Evolutionary conservation across 768 basidiomycete genomes (phyloP).

Genomic region (Auricularia auricula-judae): DNA sequence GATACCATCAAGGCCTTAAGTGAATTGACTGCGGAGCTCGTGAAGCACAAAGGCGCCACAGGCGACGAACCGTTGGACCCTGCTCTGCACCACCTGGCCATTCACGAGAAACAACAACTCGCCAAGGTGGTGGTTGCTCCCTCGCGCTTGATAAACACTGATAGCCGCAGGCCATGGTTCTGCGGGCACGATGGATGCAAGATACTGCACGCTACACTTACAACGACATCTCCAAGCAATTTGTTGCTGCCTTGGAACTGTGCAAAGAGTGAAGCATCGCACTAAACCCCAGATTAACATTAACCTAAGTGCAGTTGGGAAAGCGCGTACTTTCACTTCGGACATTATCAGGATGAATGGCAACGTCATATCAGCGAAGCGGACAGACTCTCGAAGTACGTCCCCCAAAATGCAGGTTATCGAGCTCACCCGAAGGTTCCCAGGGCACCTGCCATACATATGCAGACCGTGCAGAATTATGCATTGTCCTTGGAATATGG

Average conservation of each 20-base stretch:
- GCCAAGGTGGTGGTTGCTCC: background rate
- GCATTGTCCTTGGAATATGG: conserved; percentile 64
- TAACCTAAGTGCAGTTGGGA: conserved; percentile 49
- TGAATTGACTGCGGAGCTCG: conserved; percentile 64
- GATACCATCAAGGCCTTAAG: conserved; percentile 78
- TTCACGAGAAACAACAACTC: background rate
- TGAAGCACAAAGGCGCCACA: background rate
- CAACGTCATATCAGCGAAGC: conserved; percentile 18
- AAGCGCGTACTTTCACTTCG: conserved; percentile 75
- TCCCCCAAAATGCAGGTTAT: background rate
- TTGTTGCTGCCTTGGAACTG: conserved; percentile 21
- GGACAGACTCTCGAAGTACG: background rate
- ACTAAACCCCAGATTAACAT: background rate
- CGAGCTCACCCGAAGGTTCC: background rate
- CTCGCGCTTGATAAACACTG: background rate
- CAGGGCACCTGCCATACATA: conserved; percentile 51
- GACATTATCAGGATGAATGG: conserved; percentile 78
- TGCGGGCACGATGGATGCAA: conserved; percentile 87
- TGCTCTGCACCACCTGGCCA: background rate
- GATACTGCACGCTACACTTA: conserved; percentile 76
- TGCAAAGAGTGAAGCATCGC: conserved; percentile 20
- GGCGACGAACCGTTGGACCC: background rate
- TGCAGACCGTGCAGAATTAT: conserved; percentile 56
- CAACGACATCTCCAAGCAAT: conserved; percentile 45
- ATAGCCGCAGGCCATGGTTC: conserved; percentile 49